Conservation (phyloP, 805 yeast genomes). For the Candida coquimbonensis region DNA sequence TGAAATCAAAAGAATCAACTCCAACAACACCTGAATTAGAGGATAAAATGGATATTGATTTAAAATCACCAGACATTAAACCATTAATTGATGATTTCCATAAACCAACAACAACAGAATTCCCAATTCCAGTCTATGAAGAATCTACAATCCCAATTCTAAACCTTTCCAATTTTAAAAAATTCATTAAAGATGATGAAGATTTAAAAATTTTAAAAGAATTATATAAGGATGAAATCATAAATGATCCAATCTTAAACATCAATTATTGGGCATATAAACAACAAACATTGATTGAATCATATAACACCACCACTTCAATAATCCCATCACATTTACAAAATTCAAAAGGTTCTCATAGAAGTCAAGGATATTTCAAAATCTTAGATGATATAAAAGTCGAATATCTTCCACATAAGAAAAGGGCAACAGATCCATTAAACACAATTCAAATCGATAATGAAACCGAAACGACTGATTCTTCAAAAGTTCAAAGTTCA, state of each 20-base stretch:
- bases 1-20: constrained; percentile 19
- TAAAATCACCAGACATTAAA: background rate
- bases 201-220: constrained; percentile 52
- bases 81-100: constrained; percentile 29
- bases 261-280: constrained; percentile 61
- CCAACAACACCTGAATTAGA: constrained; percentile 23
- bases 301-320: constrained; percentile 20
- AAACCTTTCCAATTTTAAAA: constrained; percentile 45
- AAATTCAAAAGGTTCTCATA: constrained; percentile 52
- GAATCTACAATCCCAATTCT: constrained; percentile 25
- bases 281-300: constrained; percentile 29
- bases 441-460: constrained; percentile 62
- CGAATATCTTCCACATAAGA: constrained; percentile 77
- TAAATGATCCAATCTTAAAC: constrained; percentile 14
- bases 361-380: constrained; percentile 67
- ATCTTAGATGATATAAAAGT: constrained; percentile 67
- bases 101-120: constrained; percentile 40
- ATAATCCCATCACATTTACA: constrained; percentile 24
- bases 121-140: constrained; percentile 52
- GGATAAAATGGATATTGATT: constrained; percentile 23
- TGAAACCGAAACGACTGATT: constrained; percentile 35
- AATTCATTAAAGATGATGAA: constrained; percentile 62
- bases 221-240: constrained; percentile 25
- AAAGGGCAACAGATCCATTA: constrained; percentile 59
- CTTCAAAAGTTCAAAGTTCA: constrained; percentile 52